A percentile compares a stretch with the other conserved stretches of the same genome.
phyloP scores from a whole-genome alignment of 2,329 filamentous ascomycete genomes.

The Talaromyces islandicus region DNA sequence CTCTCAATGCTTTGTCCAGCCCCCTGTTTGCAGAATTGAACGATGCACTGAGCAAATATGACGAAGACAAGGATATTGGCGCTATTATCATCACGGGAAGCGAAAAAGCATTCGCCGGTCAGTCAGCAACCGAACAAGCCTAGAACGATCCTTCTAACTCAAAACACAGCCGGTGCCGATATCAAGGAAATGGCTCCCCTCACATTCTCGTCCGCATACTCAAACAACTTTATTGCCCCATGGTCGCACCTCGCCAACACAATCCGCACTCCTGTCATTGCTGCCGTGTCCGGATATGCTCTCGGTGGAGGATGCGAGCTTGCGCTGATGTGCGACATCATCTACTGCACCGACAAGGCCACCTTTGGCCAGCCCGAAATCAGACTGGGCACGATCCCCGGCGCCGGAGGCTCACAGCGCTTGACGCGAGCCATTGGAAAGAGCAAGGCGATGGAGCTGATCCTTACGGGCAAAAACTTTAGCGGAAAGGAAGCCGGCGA shows the following conservation, averaged over 20 bases:
- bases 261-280: conserved; percentile 90
- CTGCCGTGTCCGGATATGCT: conserved; percentile 89
- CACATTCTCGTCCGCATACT: conserved; percentile 83
- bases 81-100: conserved; percentile 85
- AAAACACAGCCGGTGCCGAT: conserved; percentile 70
- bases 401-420: conserved; percentile 84
- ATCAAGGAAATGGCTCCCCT: conserved; percentile 98
- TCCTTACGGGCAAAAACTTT: conserved; percentile 80
- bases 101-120: conserved; percentile 74
- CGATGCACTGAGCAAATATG: conserved; percentile 64
- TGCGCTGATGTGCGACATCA: conserved; percentile 92
- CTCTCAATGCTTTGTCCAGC: conserved; percentile 87
- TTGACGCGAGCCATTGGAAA: conserved; percentile 79
- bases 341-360: conserved; percentile 80
- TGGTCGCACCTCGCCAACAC: conserved; percentile 82
- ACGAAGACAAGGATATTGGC: conserved; percentile 61
- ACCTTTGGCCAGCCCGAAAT: conserved; percentile 97
- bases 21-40: conserved; percentile 89
- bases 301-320: conserved; percentile 94
- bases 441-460: conserved; percentile 83
- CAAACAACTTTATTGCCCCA: conserved; percentile 83
- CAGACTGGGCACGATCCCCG: conserved; percentile 87
- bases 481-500: conserved; percentile 75
- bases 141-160: conserved; percentile 3
- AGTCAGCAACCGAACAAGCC: not conserved